These are phyloP conservation scores for Scleromitrula shiraiana DNA, from an alignment of 2,329 filamentous ascomycete species.

Conservation along the genomic window DNA sequence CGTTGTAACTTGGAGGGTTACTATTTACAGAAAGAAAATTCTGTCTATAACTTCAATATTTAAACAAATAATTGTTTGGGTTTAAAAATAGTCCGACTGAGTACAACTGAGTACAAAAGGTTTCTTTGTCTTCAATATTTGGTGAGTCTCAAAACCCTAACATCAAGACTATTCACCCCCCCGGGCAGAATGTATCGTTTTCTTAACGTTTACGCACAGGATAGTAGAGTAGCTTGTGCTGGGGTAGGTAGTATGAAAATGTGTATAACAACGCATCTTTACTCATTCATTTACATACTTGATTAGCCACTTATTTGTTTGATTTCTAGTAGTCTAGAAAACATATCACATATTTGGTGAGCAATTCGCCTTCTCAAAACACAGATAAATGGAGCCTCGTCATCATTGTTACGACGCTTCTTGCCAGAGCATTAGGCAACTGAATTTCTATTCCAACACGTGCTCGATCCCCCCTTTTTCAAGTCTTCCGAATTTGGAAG, in stretches of 20 bases:
- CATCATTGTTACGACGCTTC: constrained; percentile 8
- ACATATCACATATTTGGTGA: no score
- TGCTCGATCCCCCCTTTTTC: constrained; percentile 3
- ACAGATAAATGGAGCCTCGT: neutral
- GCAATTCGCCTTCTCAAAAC: neutral
- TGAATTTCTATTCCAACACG: constrained; percentile 1
- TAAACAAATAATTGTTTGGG: no score
- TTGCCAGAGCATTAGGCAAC: constrained; percentile 4
- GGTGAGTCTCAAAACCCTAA: no score
- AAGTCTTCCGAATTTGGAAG: neutral
- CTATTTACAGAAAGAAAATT: no score
- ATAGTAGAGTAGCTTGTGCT: no score
- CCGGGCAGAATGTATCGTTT: neutral
- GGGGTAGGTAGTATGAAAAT: no score
- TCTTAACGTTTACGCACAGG: no score
- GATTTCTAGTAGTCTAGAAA: neutral
- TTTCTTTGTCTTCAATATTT: neutral
- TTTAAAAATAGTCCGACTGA: neutral
- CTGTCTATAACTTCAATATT: no score
- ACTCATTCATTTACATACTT: neutral
- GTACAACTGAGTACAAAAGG: no score
- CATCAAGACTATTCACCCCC: neutral
- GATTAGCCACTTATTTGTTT: neutral
- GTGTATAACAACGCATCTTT: neutral
- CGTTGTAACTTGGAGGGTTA: no score